Conservation (phyloP, 345 rosid species). For the Toxicodendron radicans region DNA sequence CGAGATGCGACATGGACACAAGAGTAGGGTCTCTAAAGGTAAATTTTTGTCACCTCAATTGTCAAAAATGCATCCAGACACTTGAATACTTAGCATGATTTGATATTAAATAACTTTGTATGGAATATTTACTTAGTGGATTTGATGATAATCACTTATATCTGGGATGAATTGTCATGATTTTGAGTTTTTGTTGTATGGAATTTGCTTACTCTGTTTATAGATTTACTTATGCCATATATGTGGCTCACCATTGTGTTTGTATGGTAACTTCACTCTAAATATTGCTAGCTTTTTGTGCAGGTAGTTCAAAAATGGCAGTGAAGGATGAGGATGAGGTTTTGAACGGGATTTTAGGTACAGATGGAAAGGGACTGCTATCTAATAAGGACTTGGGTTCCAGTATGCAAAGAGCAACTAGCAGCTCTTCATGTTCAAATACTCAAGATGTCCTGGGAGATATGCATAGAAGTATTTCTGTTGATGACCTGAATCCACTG, state of each 20-base stretch:
- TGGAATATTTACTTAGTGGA: neutral
- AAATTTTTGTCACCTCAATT: neutral
- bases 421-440: constrained; percentile 39
- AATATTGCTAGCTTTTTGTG: constrained; percentile 14
- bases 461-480: constrained; percentile 24
- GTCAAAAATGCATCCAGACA: no score
- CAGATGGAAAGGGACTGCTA: constrained; percentile 44
- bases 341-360: constrained; percentile 65
- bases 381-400: constrained; percentile 30
- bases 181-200: neutral
- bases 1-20: constrained; percentile 77
- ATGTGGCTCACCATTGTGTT: neutral
- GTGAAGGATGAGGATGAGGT: constrained; percentile 62
- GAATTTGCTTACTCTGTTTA: neutral
- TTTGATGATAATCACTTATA: neutral
- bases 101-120: no score
- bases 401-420: constrained; percentile 36
- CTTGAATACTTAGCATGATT: no score
- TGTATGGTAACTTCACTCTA: constrained; percentile 15
- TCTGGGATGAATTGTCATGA: neutral
- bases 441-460: constrained; percentile 36
- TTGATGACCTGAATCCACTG: constrained; percentile 27
- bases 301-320: constrained; percentile 51
- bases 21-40: constrained; percentile 62
- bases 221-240: neutral